A percentile compares a stretch with the other conserved stretches of the same genome.
Evolutionary conservation across 2,329 filamentous ascomycete species (phyloP).

Genomic region (Fusarium liriodendri): DNA sequence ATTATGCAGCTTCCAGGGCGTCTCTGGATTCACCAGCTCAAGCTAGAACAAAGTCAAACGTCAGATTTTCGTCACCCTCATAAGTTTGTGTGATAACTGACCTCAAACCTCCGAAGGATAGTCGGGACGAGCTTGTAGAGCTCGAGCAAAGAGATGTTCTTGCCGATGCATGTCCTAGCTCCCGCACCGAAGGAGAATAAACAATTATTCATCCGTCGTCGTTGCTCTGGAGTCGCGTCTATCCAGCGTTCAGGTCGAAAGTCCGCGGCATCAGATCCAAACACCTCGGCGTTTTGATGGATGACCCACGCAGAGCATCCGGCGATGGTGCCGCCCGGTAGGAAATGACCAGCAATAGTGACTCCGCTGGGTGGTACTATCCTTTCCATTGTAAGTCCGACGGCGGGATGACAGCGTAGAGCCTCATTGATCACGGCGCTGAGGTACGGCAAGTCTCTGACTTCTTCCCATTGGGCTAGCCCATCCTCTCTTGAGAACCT

Average conservation of each 20-base stretch:
- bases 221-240: slow-evolving; percentile 57
- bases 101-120: slow-evolving; percentile 21
- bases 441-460: slow-evolving; percentile 78
- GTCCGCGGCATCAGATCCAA: slow-evolving; percentile 72
- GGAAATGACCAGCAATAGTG: slow-evolving; percentile 68
- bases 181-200: slow-evolving; percentile 74
- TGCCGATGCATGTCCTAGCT: slow-evolving; percentile 75
- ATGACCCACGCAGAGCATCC: slow-evolving; percentile 81
- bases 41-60: slow-evolving; percentile 53
- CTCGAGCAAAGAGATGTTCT: slow-evolving; percentile 71
- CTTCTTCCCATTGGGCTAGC: slow-evolving; percentile 75
- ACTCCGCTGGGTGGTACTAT: slow-evolving; percentile 73
- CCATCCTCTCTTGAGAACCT: slow-evolving; percentile 61
- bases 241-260: slow-evolving; percentile 77
- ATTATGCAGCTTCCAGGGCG: slow-evolving; percentile 68
- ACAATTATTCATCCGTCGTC: slow-evolving; percentile 17
- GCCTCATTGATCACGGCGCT: slow-evolving; percentile 82
- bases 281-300: slow-evolving; percentile 74
- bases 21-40: slow-evolving; percentile 60
- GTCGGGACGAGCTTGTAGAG: slow-evolving; percentile 70
- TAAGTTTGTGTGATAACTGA: neutral
- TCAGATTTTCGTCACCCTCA: neutral
- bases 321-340: slow-evolving; percentile 77
- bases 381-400: slow-evolving; percentile 77
- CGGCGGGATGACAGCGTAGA: slow-evolving; percentile 79